phyloP scores from a whole-genome alignment of 78 protist genomes.

The Cavenderia fasciculata region DNA sequence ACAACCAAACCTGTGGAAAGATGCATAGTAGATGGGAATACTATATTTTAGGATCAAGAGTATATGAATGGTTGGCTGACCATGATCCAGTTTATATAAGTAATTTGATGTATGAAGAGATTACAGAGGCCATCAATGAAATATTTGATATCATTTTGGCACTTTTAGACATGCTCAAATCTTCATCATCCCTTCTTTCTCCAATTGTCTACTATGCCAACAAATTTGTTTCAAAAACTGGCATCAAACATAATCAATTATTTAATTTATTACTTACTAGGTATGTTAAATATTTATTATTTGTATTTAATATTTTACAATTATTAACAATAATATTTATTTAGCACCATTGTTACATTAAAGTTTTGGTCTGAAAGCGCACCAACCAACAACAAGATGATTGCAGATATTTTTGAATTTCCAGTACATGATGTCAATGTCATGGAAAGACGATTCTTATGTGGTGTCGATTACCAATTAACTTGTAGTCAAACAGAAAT shows the following conservation, averaged over 20 bases:
- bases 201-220: slow-evolving; percentile 68
- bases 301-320: too few relatives aligned
- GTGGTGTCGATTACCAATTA: slow-evolving; percentile 55
- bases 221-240: slow-evolving; percentile 43
- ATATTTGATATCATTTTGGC: slow-evolving; percentile 55
- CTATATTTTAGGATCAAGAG: slow-evolving; percentile 39
- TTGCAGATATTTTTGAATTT: slow-evolving; percentile 69
- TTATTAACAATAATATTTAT: too few relatives aligned
- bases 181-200: neutral
- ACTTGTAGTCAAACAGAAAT: slow-evolving; percentile 8
- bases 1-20: neutral
- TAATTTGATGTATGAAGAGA: slow-evolving; percentile 6
- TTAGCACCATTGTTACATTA: slow-evolving; percentile 64
- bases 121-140: slow-evolving; percentile 61
- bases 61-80: slow-evolving; percentile 62
- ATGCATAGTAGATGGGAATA: slow-evolving; percentile 45
- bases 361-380: slow-evolving; percentile 64
- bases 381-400: slow-evolving; percentile 19
- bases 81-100: slow-evolving; percentile 43
- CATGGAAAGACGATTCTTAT: slow-evolving; percentile 61
- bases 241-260: slow-evolving; percentile 69
- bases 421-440: slow-evolving; percentile 52
- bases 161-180: slow-evolving; percentile 50
- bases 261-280: slow-evolving; percentile 49
- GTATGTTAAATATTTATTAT: too few relatives aligned